Conservation (phyloP, 2,329 filamentous ascomycete species). For the Penicillium sp. region DNA sequence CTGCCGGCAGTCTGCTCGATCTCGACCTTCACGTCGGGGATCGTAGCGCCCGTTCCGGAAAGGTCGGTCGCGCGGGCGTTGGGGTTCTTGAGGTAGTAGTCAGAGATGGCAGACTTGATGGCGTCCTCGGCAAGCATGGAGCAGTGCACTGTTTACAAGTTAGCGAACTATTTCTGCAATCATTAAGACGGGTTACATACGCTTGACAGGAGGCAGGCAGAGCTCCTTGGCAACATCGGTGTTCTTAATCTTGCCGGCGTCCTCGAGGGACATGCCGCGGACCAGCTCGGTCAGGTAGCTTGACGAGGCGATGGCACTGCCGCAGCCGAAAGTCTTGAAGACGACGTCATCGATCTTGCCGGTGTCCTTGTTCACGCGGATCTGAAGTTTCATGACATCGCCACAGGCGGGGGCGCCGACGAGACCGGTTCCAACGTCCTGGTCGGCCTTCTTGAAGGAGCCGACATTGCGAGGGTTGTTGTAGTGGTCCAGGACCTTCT, state of each 20-base stretch:
- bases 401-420: conserved; percentile 88
- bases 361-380: conserved; percentile 82
- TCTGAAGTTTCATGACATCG: conserved; percentile 93
- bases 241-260: conserved; percentile 89
- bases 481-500: conserved; percentile 81
- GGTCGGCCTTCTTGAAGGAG: conserved; percentile 73
- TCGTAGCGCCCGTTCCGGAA: conserved; percentile 67
- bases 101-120: conserved; percentile 86
- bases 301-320: conserved; percentile 88
- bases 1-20: conserved; percentile 37
- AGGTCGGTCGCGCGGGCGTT: conserved; percentile 71
- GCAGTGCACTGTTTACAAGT: conserved; percentile 66
- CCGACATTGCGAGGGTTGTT: conserved; percentile 76
- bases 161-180: background rate
- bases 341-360: conserved; percentile 92
- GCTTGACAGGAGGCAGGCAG: conserved; percentile 84
- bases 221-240: conserved; percentile 98
- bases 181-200: conserved; percentile 52
- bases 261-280: conserved; percentile 91
- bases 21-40: conserved; percentile 57
- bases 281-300: conserved; percentile 95
- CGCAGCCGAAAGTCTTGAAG: conserved; percentile 97
- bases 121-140: conserved; percentile 91
- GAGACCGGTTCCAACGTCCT: conserved; percentile 84
- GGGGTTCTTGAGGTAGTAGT: conserved; percentile 90